A percentile compares a stretch with the other conserved stretches of the same genome.
phyloP scores from a whole-genome alignment of 768 basidiomycete species.

The Hericium rajendrae region DNA sequence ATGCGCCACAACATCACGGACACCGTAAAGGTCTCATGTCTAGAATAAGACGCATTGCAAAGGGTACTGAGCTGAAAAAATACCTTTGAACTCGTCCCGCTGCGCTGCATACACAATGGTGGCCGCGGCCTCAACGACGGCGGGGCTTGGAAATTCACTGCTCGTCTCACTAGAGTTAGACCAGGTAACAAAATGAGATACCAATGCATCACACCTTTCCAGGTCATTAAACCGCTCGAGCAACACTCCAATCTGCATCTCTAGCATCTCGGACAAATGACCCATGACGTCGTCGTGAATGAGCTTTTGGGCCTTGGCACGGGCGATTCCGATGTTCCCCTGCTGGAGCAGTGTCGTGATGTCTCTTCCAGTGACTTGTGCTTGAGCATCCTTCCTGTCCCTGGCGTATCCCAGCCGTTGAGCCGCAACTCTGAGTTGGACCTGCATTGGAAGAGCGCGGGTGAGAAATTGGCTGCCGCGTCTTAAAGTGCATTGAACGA shows the following conservation, averaged over 20 bases:
- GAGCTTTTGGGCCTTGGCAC: constrained; percentile 62
- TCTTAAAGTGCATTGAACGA: too few relatives aligned
- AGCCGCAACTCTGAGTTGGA: constrained; percentile 51
- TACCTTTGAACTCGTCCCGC: constrained; percentile 51
- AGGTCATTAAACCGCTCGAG: constrained; percentile 50
- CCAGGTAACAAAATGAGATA: background rate
- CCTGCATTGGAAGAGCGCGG: constrained; percentile 24
- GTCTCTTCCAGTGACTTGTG: constrained; percentile 52
- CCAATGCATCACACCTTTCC: constrained; percentile 31
- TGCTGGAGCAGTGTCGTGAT: constrained; percentile 58
- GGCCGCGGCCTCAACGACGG: constrained; percentile 56
- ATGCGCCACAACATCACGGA: constrained; percentile 46
- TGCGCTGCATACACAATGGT: constrained; percentile 57
- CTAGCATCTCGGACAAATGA: constrained; percentile 55
- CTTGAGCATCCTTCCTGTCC: constrained; percentile 57
- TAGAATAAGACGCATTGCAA: background rate
- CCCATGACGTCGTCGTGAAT: constrained; percentile 52
- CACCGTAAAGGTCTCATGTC: constrained; percentile 42
- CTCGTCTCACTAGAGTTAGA: background rate
- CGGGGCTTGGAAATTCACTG: constrained; percentile 38
- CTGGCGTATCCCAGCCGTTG: constrained; percentile 63
- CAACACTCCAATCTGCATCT: constrained; percentile 56
- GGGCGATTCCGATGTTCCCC: constrained; percentile 51
- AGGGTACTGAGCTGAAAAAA: background rate
- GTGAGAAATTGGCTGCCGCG: too few relatives aligned